Base-by-base conservation (phyloP, 495 filamentous ascomycete species). In the Penicillium macrosclerotiorum region DNA sequence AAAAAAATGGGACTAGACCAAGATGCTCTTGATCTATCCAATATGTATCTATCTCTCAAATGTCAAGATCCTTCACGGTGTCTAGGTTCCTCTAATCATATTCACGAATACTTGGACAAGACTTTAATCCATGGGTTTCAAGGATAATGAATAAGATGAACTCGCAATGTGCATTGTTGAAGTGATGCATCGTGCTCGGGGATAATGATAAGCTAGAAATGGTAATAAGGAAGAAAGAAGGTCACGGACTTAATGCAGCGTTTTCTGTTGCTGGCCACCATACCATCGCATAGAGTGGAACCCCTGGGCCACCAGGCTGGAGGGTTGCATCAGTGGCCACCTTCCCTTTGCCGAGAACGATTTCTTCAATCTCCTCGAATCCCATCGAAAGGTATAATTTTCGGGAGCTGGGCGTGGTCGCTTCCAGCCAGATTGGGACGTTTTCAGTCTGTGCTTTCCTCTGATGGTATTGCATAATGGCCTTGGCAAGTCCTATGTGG, bases 381-480 rank as follows among this genome's bases (percentile, higher is more conserved):
- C 55, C 61, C 34, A 64, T 26, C 2, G 52, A 59, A 17, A 62
- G 50, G 29, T 64, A 64, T 1, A 64, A 37, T 18, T 42, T 36
- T 2, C 55, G 55, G 0, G 61, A 62, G 18, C 40, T 27, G 8
- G 49, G 24, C 5, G 49, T 56, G 4, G 61, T 62, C 12, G 61
- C 61, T 34, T 64, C 61, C 3, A 64, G 58, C 58, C 58, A 64
- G 9, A 64, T 64, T 0, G 61, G 61, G 2, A 62, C 33, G n/a
- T 60, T 52, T 8, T 59, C 52, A 1, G 42, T 16, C 19, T 47
- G 44, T 2, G 58, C 61, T 6, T 23, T 48, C 3, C 41, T 29
- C 29, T 62, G 59, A 24, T 62, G 43, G 4, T 62, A 23, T 1
- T 20, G 43, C 23, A 64, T 51, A 12, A 64, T 62, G 1, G 51